Base-by-base conservation (phyloP, 805 yeast species). In the Kodamaea laetipori region DNA sequence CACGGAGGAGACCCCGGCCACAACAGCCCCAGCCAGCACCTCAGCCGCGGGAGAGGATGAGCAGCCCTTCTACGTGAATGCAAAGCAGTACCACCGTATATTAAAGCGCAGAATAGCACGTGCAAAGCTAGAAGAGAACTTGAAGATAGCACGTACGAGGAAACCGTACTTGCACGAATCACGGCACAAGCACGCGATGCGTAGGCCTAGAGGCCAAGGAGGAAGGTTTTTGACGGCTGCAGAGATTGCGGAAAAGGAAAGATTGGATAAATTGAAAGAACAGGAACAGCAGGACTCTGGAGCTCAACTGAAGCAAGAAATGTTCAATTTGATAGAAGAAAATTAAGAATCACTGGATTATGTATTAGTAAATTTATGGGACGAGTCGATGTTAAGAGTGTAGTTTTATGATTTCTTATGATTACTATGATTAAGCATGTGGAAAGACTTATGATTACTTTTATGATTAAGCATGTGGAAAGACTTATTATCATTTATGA, bases 131-230 rank as follows among this genome's bases (percentile, higher is more conserved):
- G 98, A 94, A 58, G 98, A 94, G 59, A 80, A 82, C 34, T 74
- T 92, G 50, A 85, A 88, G 58, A 86, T 86, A 4, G 90, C 94
- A 12, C 78, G 96, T 50, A 95, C 95, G 12, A 80, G 98, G 55
- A 84, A 85, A 60, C 97, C 98, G 9, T 92, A 95, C 64, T 65
- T 94, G 39, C 99, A 94, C 61, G 99, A 94, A 65, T 88, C 97
- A 13, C 77, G 99, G 56, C 99, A 94, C 63, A 92, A 94, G 62
- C 99, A 94, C 63, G 99, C 99, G 2, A 94, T 94, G 99, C 78
- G 98, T 60, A 79, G 99, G 62, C 98, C 99, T 11, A 80, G 99
- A 55, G 99, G 99, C 19, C 98, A 94, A 68, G 99, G 99, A 24
- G 99, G 99, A 5, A 74, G 99, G 48, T 94, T 94, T 54, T 67